These are phyloP conservation scores for Trichosporon inkin DNA, from an alignment of 1,284 basidiomycete genomes.

Conservation along the genomic window DNA sequence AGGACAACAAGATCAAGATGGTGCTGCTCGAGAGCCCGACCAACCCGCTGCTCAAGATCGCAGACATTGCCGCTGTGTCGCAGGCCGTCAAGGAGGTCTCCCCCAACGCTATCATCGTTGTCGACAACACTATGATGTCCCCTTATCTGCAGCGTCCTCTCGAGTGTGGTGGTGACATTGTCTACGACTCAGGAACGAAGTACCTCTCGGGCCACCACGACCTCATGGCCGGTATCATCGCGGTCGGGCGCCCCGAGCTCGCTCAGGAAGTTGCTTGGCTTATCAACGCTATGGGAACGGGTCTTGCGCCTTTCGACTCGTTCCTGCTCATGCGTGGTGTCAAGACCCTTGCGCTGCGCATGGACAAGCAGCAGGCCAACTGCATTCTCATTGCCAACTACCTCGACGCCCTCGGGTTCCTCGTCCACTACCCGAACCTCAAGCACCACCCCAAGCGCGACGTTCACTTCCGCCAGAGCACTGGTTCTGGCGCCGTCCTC, in stretches of 20 bases:
- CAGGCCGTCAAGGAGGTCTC: slow-evolving; percentile 73
- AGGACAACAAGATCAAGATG: slow-evolving; percentile 68
- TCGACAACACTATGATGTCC: slow-evolving; percentile 99
- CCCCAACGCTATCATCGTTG: slow-evolving; percentile 78
- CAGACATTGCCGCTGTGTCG: slow-evolving; percentile 78
- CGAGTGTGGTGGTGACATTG: slow-evolving; percentile 92
- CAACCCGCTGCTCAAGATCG: slow-evolving; percentile 94
- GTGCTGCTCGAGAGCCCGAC: slow-evolving; percentile 96
- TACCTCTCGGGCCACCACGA: slow-evolving; percentile 98
- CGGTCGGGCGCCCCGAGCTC: slow-evolving; percentile 85
- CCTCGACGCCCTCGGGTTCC: slow-evolving; percentile 81
- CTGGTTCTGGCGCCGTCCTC: slow-evolving; percentile 88
- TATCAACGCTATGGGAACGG: slow-evolving; percentile 97
- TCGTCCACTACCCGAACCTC: slow-evolving; percentile 91
- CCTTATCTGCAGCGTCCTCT: slow-evolving; percentile 95
- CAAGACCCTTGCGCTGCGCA: slow-evolving; percentile 94
- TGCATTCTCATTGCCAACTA: slow-evolving; percentile 82
- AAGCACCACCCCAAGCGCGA: slow-evolving; percentile 76
- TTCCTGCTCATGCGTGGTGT: slow-evolving; percentile 93
- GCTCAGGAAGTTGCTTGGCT: slow-evolving; percentile 85
- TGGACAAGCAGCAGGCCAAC: slow-evolving; percentile 88
- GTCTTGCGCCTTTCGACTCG: slow-evolving; percentile 88
- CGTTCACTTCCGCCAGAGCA: slow-evolving; percentile 80
- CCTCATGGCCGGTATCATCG: slow-evolving; percentile 94
- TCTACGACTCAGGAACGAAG: slow-evolving; percentile 97